Conservation (phyloP, 208 protist species). For the Leishmania turanica region DNA sequence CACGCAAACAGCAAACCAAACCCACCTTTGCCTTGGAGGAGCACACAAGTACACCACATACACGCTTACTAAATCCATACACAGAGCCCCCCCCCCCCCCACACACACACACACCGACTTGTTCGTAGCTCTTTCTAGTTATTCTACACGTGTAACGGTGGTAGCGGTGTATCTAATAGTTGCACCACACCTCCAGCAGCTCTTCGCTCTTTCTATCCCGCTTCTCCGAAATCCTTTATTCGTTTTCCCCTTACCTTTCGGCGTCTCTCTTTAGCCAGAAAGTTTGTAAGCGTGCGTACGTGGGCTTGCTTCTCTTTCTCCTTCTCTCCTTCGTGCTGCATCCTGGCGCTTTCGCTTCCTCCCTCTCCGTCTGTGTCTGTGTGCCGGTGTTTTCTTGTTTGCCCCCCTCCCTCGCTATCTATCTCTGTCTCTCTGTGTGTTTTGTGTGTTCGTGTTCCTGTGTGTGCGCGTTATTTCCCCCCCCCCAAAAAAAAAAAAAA, state of each 20-base stretch:
- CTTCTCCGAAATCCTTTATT: not conserved
- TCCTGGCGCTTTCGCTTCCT: not conserved
- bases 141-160: not conserved
- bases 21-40: not conserved
- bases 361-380: not conserved
- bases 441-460: not conserved
- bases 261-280: not conserved
- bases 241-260: not conserved
- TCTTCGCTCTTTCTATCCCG: not conserved
- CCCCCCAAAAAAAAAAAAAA: no score
- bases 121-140: not conserved
- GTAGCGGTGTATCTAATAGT: not conserved
- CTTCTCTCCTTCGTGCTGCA: no score
- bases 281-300: not conserved
- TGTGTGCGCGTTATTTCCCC: not conserved
- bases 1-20: not conserved
- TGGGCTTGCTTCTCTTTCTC: not conserved
- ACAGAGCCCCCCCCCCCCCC: not conserved
- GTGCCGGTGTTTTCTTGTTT: not conserved
- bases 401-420: not conserved
- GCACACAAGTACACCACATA: not conserved
- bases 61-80: not conserved
- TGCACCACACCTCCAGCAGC: not conserved
- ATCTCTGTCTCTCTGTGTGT: not conserved
- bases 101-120: not conserved